Evolutionary conservation across 2,329 filamentous ascomycete genomes (phyloP), one percentile per base, ranked within the genome.

Genomic region (Pestalotiopsis sp.): DNA sequence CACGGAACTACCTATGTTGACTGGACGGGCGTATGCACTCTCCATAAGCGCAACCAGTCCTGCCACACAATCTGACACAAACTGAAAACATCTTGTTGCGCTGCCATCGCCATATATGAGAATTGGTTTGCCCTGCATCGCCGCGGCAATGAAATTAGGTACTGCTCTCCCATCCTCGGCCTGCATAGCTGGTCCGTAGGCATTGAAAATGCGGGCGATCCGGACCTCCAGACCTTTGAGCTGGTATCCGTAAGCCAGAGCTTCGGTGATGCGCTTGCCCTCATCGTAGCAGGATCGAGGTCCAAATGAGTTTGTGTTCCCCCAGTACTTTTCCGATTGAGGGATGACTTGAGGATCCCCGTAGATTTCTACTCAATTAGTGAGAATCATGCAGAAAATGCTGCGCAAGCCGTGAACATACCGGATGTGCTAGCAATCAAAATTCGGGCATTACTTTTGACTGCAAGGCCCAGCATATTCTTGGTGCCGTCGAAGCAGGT

Each of bases 251-350:
- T 81, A 83, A 12, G 74, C 77, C 0, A 83, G 75, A 4, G 81
- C 75, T 69, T 83, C 81, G 9, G 78, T 76, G 2, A 78, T 78
- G 17, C 81, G 74, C 67, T 83, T 83, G 2, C 81, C 81, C 71
- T 83, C 81, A 62, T 83, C 81, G 52, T 82, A 83, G 70, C 81
- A 83, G 1, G 81, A 76, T 1, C 81, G 76, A 0, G 80, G 78
- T 1, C 81, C 81, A 68, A 81, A 79, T 56, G 79, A 78, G 66
- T 82, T 83, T 20, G 82, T 81, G 52, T 83, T 80, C 6, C 81
- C 81, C 71, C 79, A 77, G 66, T 83, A 82, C 0, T 69, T 72
- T 71, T 81, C 67, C 38, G 62, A 41, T 64, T 69, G 67, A 3
- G 67, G 67, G 20, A 20, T 59, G 25, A 69, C 63, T 13, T 27